Evolutionary conservation across 2,329 filamentous ascomycete genomes (phyloP).

Genomic region (Nakataea oryzae): DNA sequence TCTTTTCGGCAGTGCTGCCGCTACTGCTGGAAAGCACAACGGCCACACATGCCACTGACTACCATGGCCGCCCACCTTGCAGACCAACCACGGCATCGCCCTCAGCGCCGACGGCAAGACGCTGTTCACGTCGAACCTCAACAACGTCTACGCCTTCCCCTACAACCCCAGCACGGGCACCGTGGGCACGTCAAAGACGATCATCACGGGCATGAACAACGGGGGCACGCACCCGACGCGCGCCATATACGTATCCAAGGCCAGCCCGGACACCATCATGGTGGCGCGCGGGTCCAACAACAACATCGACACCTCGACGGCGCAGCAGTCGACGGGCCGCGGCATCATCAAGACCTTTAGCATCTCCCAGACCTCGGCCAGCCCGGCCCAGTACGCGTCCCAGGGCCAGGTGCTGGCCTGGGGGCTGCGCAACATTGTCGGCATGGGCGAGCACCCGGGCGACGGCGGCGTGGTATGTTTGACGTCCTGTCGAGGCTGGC

Average conservation of each 20-base stretch:
- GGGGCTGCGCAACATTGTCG: conserved; percentile 59
- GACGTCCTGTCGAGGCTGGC: background rate
- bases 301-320: conserved; percentile 10
- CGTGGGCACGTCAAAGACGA: conserved; percentile 25
- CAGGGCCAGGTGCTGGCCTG: conserved; percentile 45
- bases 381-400: conserved; percentile 30
- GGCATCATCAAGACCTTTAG: conserved; percentile 54
- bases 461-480: conserved; percentile 32
- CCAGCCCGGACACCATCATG: conserved; percentile 33
- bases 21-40: no score
- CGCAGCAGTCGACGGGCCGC: conserved; percentile 33
- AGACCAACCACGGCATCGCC: conserved; percentile 36
- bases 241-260: conserved; percentile 47
- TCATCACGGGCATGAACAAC: conserved; percentile 35
- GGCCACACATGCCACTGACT: background rate
- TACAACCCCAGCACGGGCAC: conserved; percentile 43
- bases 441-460: conserved; percentile 49
- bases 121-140: conserved; percentile 40
- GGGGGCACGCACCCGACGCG: conserved; percentile 47
- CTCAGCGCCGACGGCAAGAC: conserved; percentile 33
- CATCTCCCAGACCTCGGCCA: conserved; percentile 19
- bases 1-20: no score
- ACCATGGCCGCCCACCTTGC: background rate
- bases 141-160: conserved; percentile 45
- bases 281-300: conserved; percentile 10